Evolutionary conservation across 129 eudicot genomes (phyloP), one percentile per base, ranked within the genome.

Genomic region (Heracleum sosnowskyi): DNA sequence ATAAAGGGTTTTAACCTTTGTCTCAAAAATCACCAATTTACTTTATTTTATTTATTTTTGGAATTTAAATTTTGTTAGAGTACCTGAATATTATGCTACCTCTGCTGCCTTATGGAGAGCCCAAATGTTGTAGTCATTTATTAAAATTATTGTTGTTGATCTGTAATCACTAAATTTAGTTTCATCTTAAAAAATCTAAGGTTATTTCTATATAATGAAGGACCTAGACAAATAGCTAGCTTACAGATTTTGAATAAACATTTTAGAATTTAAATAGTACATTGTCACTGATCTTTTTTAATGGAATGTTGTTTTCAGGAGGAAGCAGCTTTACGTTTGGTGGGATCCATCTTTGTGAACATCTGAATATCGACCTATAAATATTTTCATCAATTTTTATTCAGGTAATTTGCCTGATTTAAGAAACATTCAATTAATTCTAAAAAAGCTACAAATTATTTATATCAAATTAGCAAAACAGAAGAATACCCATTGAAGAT

Each of bases 311-410:
- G 24, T 35, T 69, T 69, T 69, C 74, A 69, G 74, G 68, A 60
- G 31, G 68, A 57, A 60, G 68, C 68, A 2, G 68, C 68, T 60
- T 60, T 60, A 26, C 68, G 68, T n/a, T 0, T 60, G 68, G 68
- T 60, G 31, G n/a, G 68, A 60, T 60, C 34, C 68, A 60, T 60
- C 72, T 7, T 66, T 87, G 81, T 86, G 88, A 79, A 84, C 99
- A 76, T 85, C 94, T 6, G 99, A 96, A 42, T 87, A 96, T 84
- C 83, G 99, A 70, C 99, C 97, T 75, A 90, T 96, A 76, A 96
- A 85, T 84, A 84, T 92, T 72, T 96, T 96, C 77, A 88, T 96
- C 36, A 92, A 90, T 72, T 96, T 88, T 80, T 96, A 96, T 87
- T 90, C 99, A 83, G 95, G 98, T 92, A 71, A 20, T 39, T 49